phyloP scores from a whole-genome alignment of 306 rosid genomes.

The Malus domestica region ASM211411v1 NC_041796.1:11914501-11915000 shows the following conservation, averaged over 20 bases:
- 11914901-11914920: not conserved
- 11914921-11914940: not conserved
- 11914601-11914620: constrained; percentile 52
- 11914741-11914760: constrained; percentile 6
- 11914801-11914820: not conserved
- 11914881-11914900: not conserved
- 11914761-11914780: not conserved
- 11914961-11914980: constrained; percentile 95
- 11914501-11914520: not conserved
- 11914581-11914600: not conserved
- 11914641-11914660: constrained; percentile 87
- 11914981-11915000: constrained; percentile 89
- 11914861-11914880: not conserved
- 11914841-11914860: not conserved
- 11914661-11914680: constrained; percentile 85
- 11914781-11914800: not conserved
- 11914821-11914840: not conserved
- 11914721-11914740: constrained; percentile 71
- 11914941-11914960: constrained; percentile 79
- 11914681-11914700: constrained; percentile 90
- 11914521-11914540: not conserved
- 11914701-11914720: constrained; percentile 89
- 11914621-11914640: constrained; percentile 83
- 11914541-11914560: not conserved
- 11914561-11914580: not conserved